Percentiles rank a stretch among this genome's conserved stretches.
Evolutionary conservation across 1,139 yeast species (phyloP).

Genomic region (Candida albicans): DNA sequence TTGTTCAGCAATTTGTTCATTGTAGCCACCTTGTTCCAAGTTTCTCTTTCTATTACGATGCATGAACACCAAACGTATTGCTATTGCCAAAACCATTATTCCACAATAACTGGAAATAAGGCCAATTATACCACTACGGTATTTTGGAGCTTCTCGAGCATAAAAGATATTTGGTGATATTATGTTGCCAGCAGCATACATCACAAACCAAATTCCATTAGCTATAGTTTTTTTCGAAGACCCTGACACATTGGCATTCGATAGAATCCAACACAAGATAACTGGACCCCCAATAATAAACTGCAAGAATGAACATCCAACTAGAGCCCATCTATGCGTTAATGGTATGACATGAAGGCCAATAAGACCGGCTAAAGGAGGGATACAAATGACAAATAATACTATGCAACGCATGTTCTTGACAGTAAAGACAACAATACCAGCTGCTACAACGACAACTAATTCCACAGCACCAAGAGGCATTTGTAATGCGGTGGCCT

Average conservation of each 20-base stretch:
- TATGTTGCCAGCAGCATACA: slow-evolving; percentile 32
- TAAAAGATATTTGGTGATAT: slow-evolving; percentile 32
- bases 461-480: slow-evolving; percentile 35
- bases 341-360: slow-evolving; percentile 23
- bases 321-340: slow-evolving; percentile 24
- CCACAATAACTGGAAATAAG: slow-evolving; percentile 27
- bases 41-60: slow-evolving; percentile 24
- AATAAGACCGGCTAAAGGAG: slow-evolving; percentile 26
- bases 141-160: slow-evolving; percentile 30
- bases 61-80: slow-evolving; percentile 21
- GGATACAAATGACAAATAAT: slow-evolving; percentile 20
- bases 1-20: slow-evolving; percentile 26
- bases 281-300: slow-evolving; percentile 34
- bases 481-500: slow-evolving; percentile 28
- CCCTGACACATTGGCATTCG: slow-evolving; percentile 28
- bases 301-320: slow-evolving; percentile 37
- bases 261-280: slow-evolving; percentile 30
- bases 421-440: slow-evolving; percentile 21
- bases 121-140: slow-evolving; percentile 27
- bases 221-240: slow-evolving; percentile 26
- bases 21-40: slow-evolving; percentile 23
- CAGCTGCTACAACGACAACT: slow-evolving; percentile 29
- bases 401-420: slow-evolving; percentile 21
- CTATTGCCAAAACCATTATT: slow-evolving; percentile 25
- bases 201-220: slow-evolving; percentile 26